Percentiles rank a stretch among this genome's conserved stretches.
Conservation (phyloP, 495 filamentous ascomycete genomes). For the Penicillium steckii region DNA sequence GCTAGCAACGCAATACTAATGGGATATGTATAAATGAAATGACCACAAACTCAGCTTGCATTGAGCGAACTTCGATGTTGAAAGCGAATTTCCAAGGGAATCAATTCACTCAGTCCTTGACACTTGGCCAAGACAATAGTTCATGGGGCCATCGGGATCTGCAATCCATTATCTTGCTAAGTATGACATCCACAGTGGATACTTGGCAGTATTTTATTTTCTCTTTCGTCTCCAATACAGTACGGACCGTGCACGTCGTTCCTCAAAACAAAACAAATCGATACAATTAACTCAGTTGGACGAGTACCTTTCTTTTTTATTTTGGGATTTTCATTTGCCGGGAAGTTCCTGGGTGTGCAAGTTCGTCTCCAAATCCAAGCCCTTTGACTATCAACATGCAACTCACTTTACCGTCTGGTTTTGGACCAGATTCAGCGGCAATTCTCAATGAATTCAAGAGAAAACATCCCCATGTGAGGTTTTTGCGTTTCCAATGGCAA, state of each 20-base stretch:
- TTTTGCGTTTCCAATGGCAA: slow-evolving; percentile 18
- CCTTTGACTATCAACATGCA: not conserved
- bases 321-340: too few relatives aligned
- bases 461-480: slow-evolving; percentile 1
- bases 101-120: not conserved
- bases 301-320: too few relatives aligned
- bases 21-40: not conserved
- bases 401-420: not conserved
- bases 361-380: not conserved
- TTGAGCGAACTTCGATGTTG: not conserved
- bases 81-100: not conserved
- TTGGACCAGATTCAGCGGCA: not conserved
- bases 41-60: not conserved
- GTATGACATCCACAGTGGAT: not conserved
- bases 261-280: too few relatives aligned
- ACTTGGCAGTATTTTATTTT: too few relatives aligned
- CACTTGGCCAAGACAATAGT: not conserved
- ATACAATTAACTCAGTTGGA: too few relatives aligned
- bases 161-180: not conserved
- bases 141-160: not conserved
- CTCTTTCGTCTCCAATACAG: too few relatives aligned
- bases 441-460: not conserved
- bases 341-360: too few relatives aligned
- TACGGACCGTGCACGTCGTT: too few relatives aligned
- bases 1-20: not conserved